A percentile compares a stretch with the other conserved stretches of the same genome.
Evolutionary conservation across 163 green algal species (phyloP).

Genomic region (Dunaliella salina): DNA sequence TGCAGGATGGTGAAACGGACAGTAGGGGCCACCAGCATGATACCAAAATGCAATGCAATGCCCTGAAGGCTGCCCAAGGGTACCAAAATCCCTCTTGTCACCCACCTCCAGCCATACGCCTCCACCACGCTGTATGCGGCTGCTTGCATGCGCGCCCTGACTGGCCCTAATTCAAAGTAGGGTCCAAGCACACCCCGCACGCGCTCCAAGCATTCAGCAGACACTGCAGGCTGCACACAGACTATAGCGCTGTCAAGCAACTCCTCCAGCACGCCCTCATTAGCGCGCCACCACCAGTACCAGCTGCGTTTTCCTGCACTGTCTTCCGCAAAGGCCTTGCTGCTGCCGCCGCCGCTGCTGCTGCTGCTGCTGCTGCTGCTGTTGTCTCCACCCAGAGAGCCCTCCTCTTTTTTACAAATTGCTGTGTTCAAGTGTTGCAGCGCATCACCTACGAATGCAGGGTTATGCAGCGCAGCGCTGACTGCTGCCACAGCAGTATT

Average conservation of each 20-base stretch:
- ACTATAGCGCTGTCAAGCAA: background rate
- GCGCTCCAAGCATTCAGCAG: background rate
- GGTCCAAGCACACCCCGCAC: background rate
- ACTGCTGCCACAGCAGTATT: background rate
- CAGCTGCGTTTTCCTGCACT: background rate
- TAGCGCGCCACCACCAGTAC: background rate
- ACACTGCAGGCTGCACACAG: background rate
- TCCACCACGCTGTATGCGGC: background rate
- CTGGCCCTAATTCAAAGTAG: background rate
- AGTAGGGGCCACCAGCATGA: no score
- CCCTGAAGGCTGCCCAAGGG: no score
- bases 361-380: background rate
- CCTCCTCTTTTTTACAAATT: background rate
- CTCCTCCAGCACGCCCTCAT: background rate
- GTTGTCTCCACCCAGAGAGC: no score
- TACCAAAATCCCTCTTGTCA: no score
- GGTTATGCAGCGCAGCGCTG: background rate
- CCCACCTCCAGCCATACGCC: background rate
- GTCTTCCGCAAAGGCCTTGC: background rate
- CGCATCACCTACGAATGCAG: background rate
- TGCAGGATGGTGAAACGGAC: no score
- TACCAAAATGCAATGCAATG: no score
- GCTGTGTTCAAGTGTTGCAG: background rate
- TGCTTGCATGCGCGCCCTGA: background rate
- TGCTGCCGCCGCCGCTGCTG: background rate